Conservation (phyloP, 1,284 basidiomycete species). For the Lignosus rhinocerotis region DNA sequence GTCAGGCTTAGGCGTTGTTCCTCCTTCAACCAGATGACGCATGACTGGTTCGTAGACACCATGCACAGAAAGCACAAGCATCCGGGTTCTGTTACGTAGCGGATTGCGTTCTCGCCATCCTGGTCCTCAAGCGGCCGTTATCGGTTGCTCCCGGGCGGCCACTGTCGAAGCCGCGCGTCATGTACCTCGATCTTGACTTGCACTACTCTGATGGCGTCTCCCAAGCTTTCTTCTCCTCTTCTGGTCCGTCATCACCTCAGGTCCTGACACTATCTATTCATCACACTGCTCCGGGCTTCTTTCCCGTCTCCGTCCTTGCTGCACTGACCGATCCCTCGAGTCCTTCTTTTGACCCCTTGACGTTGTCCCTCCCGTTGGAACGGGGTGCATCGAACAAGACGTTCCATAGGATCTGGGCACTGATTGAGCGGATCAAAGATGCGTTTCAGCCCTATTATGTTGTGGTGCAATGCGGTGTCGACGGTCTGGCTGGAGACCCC, state of each 20-base stretch:
- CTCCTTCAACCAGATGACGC: constrained; percentile 14
- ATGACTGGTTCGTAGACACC: constrained; percentile 52
- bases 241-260: constrained; percentile 38
- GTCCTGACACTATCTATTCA: constrained; percentile 86
- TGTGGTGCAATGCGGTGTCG: constrained; percentile 85
- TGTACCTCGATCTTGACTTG: constrained; percentile 92
- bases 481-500: constrained; percentile 85
- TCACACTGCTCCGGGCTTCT: constrained; percentile 81
- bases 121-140: constrained; percentile 37
- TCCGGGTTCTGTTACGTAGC: constrained; percentile 95
- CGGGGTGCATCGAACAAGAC: constrained; percentile 66
- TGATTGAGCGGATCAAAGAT: constrained; percentile 60
- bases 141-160: not conserved
- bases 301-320: constrained; percentile 64
- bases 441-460: constrained; percentile 78
- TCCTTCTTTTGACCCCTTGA: constrained; percentile 64
- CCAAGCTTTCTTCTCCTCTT: constrained; percentile 59
- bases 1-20: constrained; percentile 31
- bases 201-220: constrained; percentile 92
- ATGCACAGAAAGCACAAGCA: constrained; percentile 72
- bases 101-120: constrained; percentile 82
- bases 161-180: constrained; percentile 60
- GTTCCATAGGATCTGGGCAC: constrained; percentile 61
- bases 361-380: constrained; percentile 72
- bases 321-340: constrained; percentile 44